Evolutionary conservation across 345 rosid genomes (phyloP), one percentile per base, ranked within the genome.

Genomic region (Salix udensis): DNA sequence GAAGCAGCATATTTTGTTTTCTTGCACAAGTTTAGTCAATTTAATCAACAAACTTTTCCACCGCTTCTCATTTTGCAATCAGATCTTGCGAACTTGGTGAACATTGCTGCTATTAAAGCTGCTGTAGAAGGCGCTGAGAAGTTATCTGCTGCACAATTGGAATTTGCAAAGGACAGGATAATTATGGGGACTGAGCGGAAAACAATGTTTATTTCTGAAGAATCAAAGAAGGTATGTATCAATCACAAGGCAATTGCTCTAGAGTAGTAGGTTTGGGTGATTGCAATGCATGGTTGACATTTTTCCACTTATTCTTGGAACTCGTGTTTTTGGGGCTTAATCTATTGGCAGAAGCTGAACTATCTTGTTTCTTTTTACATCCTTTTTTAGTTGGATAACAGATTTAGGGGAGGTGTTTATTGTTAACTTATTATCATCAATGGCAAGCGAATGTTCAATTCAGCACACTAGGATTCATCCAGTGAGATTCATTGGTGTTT

Each of bases 81-180:
- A 95, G 99, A 96, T 92, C 97, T 93, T 44, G 94, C 99, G 75
- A 93, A 96, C 82, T 87, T 96, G 85, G 98, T 93, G 64, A 96
- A 96, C 67, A 90, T 96, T 80, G 99, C 98, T 79, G 99, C 99
- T 80, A 92, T 96, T 79, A 96, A 93, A 89, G 99, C 97, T 80
- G 99, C 99, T 74, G 97, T 96, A 71, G 99, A 93, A 40, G 99
- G 98, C 26, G 97, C 92, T 16, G 97, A 93, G 72, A 90, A 90
- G 80, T 79, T 96, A 73, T 86, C 86, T 78, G 72, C 96, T 73
- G 58, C 78, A 15, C 98, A 96, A 78, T 82, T 96, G 80, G 99
- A 96, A 84, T 92, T 91, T 72, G 99, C 99, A 19, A 96, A 96
- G 78, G 99, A 96, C 81, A 83, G 97, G 83, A 93, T 93, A 75